phyloP scores from a whole-genome alignment of 257 asterid genomes.

The Nicotiana sylvestris region DNA sequence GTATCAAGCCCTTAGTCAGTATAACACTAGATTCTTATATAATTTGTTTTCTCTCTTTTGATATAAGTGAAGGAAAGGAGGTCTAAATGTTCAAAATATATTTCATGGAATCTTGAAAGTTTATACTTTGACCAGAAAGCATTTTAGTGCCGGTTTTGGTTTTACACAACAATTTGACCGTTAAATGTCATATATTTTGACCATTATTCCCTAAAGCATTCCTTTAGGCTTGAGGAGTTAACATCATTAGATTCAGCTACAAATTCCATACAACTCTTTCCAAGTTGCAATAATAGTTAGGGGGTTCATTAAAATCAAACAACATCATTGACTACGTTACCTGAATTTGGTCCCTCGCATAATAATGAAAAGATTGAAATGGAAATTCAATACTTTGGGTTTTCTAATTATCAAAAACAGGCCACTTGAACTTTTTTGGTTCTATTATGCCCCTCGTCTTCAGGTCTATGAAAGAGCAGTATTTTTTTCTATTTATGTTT shows the following conservation, averaged over 20 bases:
- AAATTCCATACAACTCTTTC: neutral
- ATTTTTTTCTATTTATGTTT: neutral
- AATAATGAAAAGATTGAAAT: slow-evolving; percentile 9
- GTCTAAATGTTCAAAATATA: neutral
- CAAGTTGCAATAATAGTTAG: slow-evolving; percentile 4
- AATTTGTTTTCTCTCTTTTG: neutral
- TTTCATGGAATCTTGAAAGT: neutral
- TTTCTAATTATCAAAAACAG: neutral
- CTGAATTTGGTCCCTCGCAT: neutral
- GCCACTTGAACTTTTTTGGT: neutral
- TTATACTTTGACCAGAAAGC: neutral
- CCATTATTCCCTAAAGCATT: neutral
- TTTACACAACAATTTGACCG: neutral
- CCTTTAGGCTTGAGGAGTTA: neutral
- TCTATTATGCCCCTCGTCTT: neutral
- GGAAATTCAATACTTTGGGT: neutral
- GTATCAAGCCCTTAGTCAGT: neutral
- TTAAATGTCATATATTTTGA: neutral
- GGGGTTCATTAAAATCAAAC: neutral
- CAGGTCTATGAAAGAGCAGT: neutral
- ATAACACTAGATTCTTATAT: neutral
- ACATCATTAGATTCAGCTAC: slow-evolving; percentile 6
- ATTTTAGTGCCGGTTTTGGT: neutral
- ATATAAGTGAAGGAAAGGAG: neutral
- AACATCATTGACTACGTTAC: neutral